Base-by-base conservation (phyloP, 495 filamentous ascomycete genomes). In the Parachaetomium inaequale region DNA sequence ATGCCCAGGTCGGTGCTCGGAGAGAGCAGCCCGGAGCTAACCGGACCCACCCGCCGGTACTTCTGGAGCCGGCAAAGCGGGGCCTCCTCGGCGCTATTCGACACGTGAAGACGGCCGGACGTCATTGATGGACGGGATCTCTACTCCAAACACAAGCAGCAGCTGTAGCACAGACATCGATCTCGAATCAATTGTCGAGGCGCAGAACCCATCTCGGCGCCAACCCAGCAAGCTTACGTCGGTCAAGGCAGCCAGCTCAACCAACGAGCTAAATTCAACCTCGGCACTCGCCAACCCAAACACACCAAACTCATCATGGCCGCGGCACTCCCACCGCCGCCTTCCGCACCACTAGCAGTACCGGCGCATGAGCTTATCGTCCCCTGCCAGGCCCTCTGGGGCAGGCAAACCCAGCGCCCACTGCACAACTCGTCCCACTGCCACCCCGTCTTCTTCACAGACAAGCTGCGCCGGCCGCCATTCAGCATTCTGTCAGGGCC, bases 401-500 rank as follows among this genome's bases (percentile, higher is more conserved):
- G 36, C 10, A 36, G 31, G 10, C 14, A 11, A 28, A 17, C 43
- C 26, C 53, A 21, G 23, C 46, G 31, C 11, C 3, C 29, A 0
- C 38, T n/a, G 31, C 54, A 21, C 63, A 75, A 82, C 68, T 62
- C 79, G 25, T 75, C 82, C 1, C 74, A 72, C 38, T 66, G 79
- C 26, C 83, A 87, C 60, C 84, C 84, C 6, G 83, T 84, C 7
- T 85, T 86, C 70, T 86, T 86, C 70, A 84, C 82, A 15, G 72
- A 80, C 15, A 77, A 78, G 50, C 64, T 85, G 50, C 79, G 78
- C 56, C 76, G 73, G 45, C 70, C 78, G 5, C 70, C 77, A 2
- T 58, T 68, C 8, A 60, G 68, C 3, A 56, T 71, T 2, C 38
- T 63, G 4, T 49, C 69, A 3, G 70, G 67, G 1, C 61, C 66